Percentiles rank a stretch among this genome's conserved stretches.
Evolutionary conservation across 1,284 basidiomycete genomes (phyloP).

Genomic region (Wallemia hederae): DNA sequence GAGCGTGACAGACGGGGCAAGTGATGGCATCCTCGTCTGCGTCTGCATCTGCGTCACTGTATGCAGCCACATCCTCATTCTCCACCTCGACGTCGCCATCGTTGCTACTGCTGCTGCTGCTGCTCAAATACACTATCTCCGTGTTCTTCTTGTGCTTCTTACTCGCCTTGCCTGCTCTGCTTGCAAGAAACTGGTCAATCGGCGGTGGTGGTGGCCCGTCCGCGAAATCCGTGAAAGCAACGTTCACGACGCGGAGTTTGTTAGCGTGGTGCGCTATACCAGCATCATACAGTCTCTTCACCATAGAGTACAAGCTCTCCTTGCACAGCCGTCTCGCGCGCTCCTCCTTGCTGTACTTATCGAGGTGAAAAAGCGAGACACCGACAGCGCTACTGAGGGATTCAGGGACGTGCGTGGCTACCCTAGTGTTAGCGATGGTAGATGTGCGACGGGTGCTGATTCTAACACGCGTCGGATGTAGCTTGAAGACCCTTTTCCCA

Average conservation of each 20-base stretch:
- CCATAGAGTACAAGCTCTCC: neutral
- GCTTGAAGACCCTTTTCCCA: neutral
- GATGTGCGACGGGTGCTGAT: neutral
- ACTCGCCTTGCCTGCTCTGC: too few relatives aligned
- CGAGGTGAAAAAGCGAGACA: neutral
- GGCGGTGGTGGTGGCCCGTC: neutral
- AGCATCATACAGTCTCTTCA: neutral
- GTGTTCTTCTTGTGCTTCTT: neutral
- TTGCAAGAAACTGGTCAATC: neutral
- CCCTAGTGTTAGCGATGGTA: neutral
- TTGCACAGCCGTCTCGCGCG: neutral
- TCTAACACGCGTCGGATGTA: neutral
- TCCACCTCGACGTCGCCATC: neutral
- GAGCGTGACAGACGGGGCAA: neutral
- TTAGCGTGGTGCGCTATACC: neutral
- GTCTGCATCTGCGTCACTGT: too few relatives aligned
- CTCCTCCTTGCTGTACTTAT: neutral
- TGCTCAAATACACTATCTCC: neutral
- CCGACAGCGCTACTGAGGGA: neutral
- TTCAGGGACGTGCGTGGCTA: neutral
- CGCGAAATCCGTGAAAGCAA: neutral
- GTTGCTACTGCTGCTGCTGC: neutral
- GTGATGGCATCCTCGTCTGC: neutral
- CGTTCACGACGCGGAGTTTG: neutral
- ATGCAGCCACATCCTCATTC: too few relatives aligned